These are phyloP conservation scores for Pseudocercospora macadamiae DNA, from an alignment of 2,329 filamentous ascomycete genomes.

Conservation along the genomic window DNA sequence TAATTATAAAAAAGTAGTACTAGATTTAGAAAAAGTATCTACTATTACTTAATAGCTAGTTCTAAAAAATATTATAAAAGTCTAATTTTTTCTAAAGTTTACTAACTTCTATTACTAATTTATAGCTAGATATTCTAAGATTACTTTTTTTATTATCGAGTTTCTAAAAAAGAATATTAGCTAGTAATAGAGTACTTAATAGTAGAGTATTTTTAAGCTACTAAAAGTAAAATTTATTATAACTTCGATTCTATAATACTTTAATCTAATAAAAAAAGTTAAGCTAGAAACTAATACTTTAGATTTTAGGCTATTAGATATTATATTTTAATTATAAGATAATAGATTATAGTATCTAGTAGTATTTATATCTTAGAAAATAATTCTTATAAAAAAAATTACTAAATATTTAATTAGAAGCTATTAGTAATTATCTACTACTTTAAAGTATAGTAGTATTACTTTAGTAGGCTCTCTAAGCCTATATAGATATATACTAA, in stretches of 20 bases:
- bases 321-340: neutral
- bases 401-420: constrained; percentile 5
- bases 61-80: neutral
- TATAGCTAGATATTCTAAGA: constrained; percentile 10
- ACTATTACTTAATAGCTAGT: constrained; percentile 8
- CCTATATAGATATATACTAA: constrained; percentile 14
- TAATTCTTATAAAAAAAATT: neutral
- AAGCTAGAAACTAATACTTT: neutral
- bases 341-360: neutral
- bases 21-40: neutral
- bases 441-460: neutral
- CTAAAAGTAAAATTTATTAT: neutral
- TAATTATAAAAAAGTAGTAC: neutral
- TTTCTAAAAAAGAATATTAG: neutral
- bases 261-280: neutral
- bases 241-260: neutral
- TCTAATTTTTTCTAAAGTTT: constrained; percentile 6
- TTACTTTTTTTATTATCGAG: neutral
- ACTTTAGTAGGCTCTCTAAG: neutral
- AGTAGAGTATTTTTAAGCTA: neutral
- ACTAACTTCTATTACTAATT: constrained; percentile 7
- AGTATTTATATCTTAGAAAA: neutral
- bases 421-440: neutral
- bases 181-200: neutral
- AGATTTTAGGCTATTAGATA: neutral